A percentile compares a stretch with the other conserved stretches of the same genome.
Evolutionary conservation across 345 rosid species (phyloP).

Genomic region (Lepidium didymum): DNA sequence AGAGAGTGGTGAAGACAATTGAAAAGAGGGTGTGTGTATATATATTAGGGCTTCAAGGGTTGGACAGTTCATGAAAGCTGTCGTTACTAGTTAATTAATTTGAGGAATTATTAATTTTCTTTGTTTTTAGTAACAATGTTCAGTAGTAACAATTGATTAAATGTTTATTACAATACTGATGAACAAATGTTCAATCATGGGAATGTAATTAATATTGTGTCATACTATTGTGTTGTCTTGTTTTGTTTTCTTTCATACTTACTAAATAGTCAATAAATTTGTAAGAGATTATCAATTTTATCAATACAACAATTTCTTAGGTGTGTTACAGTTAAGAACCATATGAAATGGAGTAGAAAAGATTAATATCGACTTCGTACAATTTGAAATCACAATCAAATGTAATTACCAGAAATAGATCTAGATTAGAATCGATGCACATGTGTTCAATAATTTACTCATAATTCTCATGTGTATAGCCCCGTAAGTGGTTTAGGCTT

Average conservation of each 20-base stretch:
- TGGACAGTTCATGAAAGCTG: background rate
- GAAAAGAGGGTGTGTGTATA: background rate
- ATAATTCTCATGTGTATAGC: background rate
- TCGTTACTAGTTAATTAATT: background rate
- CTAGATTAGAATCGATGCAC: slow-evolving; percentile 6
- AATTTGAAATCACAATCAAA: background rate
- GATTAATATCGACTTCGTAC: background rate
- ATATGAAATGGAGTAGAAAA: background rate
- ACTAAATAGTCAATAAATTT: too few relatives aligned
- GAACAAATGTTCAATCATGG: background rate
- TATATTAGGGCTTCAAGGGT: background rate
- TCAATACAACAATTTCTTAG: too few relatives aligned
- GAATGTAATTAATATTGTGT: too few relatives aligned
- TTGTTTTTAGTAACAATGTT: background rate
- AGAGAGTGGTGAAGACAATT: slow-evolving; percentile 8
- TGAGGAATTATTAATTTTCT: background rate
- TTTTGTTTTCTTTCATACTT: too few relatives aligned
- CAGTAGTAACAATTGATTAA: background rate
- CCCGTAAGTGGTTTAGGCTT: background rate
- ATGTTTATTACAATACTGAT: background rate
- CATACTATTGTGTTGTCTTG: too few relatives aligned
- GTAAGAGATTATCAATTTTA: too few relatives aligned
- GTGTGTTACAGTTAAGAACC: background rate
- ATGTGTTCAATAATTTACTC: background rate
- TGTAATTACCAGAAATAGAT: background rate